Evolutionary conservation across 768 basidiomycete species (phyloP).

Genomic region (Hericium erinaceus): DNA sequence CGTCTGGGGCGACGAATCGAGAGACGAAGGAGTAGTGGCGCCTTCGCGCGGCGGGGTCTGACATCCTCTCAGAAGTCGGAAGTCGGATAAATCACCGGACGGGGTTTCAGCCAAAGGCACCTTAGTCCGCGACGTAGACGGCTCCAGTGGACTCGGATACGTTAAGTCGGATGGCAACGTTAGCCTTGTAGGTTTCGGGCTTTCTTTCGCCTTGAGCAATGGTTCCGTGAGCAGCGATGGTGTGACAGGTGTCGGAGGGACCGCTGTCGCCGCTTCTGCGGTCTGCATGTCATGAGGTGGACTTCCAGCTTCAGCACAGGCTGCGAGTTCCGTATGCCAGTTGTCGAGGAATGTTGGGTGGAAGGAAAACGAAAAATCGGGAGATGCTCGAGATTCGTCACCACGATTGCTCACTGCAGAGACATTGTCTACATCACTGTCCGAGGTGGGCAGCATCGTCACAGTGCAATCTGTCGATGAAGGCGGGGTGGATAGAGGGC

Average conservation of each 20-base stretch:
- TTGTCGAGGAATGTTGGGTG: background rate
- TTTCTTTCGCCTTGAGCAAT: background rate
- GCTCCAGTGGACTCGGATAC: background rate
- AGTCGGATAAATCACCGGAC: background rate
- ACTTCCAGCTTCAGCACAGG: no score
- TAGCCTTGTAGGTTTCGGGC: no score
- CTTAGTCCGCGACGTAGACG: background rate
- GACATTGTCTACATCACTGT: background rate
- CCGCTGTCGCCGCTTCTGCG: background rate
- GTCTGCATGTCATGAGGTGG: no score
- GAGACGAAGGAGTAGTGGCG: no score
- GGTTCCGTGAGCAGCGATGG: background rate
- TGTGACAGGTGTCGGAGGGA: background rate
- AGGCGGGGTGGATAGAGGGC: background rate
- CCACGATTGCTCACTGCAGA: no score
- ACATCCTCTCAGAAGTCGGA: background rate
- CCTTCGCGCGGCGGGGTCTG: background rate
- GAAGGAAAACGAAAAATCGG: background rate
- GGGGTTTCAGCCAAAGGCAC: background rate
- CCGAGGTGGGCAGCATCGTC: background rate
- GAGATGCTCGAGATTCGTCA: background rate
- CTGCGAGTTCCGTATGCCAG: no score
- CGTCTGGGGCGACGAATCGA: background rate
- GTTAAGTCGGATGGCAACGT: background rate
- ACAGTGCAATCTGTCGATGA: background rate